phyloP scores from a whole-genome alignment of 345 rosid genomes.

The Toxicodendron radicans region DNA sequence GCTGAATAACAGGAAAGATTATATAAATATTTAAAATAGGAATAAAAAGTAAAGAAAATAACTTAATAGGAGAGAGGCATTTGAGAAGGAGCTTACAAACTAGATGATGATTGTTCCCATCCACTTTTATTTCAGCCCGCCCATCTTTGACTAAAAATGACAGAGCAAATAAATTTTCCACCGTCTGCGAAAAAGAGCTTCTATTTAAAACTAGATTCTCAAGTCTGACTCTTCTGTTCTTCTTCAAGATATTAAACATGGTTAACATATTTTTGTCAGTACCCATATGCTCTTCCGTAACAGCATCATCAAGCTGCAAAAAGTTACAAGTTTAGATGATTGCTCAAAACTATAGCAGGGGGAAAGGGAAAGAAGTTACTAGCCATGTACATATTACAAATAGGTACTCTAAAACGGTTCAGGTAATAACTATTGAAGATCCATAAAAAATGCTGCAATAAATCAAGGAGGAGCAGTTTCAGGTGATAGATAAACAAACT shows the following conservation, averaged over 20 bases:
- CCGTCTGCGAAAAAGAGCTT: slow-evolving; percentile 49
- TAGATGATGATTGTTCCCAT: slow-evolving; percentile 38
- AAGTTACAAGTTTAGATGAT: neutral
- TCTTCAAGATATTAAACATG: slow-evolving; percentile 42
- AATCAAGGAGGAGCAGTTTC: too few species aligned
- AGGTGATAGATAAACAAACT: too few species aligned
- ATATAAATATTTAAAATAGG: neutral
- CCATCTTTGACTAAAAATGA: slow-evolving; percentile 57
- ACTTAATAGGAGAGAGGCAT: neutral
- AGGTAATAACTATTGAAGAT: too few species aligned
- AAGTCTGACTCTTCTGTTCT: slow-evolving; percentile 32
- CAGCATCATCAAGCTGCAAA: slow-evolving; percentile 34
- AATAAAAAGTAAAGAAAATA: neutral
- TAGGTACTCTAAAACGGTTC: too few species aligned
- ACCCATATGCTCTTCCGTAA: slow-evolving; percentile 20
- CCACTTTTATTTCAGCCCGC: slow-evolving; percentile 37
- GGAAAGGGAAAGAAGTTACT: neutral
- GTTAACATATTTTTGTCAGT: slow-evolving; percentile 41
- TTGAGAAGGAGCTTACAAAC: slow-evolving; percentile 36
- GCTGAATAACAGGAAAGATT: slow-evolving; percentile 26
- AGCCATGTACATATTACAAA: too few species aligned
- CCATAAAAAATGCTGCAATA: too few species aligned
- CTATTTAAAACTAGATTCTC: slow-evolving; percentile 32
- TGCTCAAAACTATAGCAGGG: neutral
- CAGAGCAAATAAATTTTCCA: slow-evolving; percentile 53